Conservation (phyloP, 306 rosid genomes). For the Acacia acuminata region DNA sequence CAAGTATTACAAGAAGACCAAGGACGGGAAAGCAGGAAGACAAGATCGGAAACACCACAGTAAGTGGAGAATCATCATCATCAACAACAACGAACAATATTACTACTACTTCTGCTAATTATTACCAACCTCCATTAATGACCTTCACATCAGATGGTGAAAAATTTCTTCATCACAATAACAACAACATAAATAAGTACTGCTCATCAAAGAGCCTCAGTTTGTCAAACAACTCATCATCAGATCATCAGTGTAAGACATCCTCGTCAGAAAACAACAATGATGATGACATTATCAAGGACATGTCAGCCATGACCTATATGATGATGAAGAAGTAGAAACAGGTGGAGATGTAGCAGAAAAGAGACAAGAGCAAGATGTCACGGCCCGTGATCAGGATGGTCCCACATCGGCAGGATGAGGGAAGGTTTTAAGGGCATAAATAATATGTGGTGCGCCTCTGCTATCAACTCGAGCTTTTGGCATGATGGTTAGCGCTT, state of each 20-base stretch:
- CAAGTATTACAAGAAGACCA: conserved; percentile 90
- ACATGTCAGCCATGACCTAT: conserved; percentile 48
- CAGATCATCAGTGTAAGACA: conserved; percentile 50
- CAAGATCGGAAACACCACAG: conserved; percentile 84
- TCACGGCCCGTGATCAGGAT: no score
- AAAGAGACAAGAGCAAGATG: conserved; percentile 28
- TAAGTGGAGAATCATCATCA: conserved; percentile 53
- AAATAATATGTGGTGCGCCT: no score
- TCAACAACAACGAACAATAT: conserved; percentile 11
- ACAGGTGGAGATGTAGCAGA: conserved; percentile 18
- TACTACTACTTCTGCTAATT: background rate
- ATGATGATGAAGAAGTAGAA: conserved; percentile 48
- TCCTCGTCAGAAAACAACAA: conserved; percentile 71
- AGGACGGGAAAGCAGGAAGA: conserved; percentile 77
- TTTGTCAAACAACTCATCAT: conserved; percentile 59
- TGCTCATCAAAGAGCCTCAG: conserved; percentile 46
- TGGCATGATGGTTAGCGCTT: no score
- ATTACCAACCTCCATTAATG: conserved; percentile 29
- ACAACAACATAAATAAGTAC: conserved; percentile 25
- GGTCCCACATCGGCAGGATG: no score
- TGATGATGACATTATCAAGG: conserved; percentile 43
- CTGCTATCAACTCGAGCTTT: no score
- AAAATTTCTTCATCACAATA: background rate
- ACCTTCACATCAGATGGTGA: conserved; percentile 17
- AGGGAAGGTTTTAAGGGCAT: no score